Conservation (phyloP, 306 rosid species). For the Cicer judaicum region DNA sequence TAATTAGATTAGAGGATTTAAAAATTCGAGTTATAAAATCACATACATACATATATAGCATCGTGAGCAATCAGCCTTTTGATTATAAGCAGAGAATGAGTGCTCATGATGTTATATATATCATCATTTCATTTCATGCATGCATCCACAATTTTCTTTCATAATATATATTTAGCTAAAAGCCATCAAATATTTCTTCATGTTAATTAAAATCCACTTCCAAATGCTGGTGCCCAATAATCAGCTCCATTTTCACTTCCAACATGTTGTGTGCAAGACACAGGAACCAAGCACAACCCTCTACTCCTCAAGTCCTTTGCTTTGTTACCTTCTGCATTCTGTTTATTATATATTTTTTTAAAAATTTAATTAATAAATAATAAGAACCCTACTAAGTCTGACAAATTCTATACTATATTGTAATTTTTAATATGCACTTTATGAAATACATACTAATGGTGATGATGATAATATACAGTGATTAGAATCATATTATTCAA, state of each 20-base stretch:
- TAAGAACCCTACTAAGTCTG: slow-evolving; percentile 13
- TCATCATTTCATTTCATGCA: neutral
- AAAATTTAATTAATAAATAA: neutral
- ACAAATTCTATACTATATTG: neutral
- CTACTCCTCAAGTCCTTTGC: slow-evolving; percentile 70
- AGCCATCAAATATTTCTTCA: neutral
- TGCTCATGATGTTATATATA: slow-evolving; percentile 69
- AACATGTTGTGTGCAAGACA: slow-evolving; percentile 76
- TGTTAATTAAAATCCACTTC: slow-evolving; percentile 51
- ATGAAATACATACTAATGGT: slow-evolving; percentile 38
- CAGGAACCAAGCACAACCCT: slow-evolving; percentile 86
- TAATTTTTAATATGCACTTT: neutral
- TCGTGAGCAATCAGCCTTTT: slow-evolving; percentile 78
- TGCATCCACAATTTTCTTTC: neutral
- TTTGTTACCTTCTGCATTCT: slow-evolving; percentile 53
- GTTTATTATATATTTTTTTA: no score
- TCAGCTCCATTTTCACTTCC: slow-evolving; percentile 81
- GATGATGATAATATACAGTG: slow-evolving; percentile 33
- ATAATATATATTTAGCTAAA: neutral
- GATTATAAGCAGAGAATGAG: slow-evolving; percentile 53
- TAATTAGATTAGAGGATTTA: slow-evolving; percentile 48
- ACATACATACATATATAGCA: slow-evolving; percentile 57
- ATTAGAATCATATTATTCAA: neutral
- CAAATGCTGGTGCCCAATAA: slow-evolving; percentile 82
- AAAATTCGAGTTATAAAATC: slow-evolving; percentile 13